Evolutionary conservation across 441 rosid species (phyloP).

Genomic region (Adansonia rubrostipa): DNA sequence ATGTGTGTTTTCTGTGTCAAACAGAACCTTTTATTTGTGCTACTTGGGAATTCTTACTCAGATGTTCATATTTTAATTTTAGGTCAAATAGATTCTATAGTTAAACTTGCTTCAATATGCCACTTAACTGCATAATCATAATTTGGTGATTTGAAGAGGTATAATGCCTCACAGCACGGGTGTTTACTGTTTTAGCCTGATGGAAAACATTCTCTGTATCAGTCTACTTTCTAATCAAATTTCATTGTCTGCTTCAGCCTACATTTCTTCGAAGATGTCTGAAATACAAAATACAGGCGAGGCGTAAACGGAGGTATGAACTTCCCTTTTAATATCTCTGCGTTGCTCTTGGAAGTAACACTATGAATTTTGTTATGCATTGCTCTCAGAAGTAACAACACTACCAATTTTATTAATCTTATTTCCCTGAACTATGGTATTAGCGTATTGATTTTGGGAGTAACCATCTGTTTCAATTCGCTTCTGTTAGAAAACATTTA

Average conservation of each 20-base stretch:
- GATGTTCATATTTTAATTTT: background rate
- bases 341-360: slow-evolving; percentile 7
- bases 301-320: slow-evolving; percentile 55
- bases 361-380: background rate
- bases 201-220: background rate
- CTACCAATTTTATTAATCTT: background rate
- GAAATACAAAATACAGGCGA: slow-evolving; percentile 56
- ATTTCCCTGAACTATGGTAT: slow-evolving; percentile 1
- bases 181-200: background rate
- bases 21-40: background rate
- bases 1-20: background rate
- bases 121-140: background rate
- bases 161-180: slow-evolving; percentile 8
- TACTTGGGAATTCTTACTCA: background rate
- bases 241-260: slow-evolving; percentile 56
- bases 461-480: background rate
- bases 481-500: background rate
- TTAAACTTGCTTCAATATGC: slow-evolving; percentile 6
- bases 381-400: background rate
- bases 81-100: background rate
- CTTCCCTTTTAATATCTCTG: slow-evolving; percentile 23
- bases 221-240: slow-evolving; percentile 21
- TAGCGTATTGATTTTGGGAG: background rate
- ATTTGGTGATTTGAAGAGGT: background rate
- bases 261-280: slow-evolving; percentile 77